These are phyloP conservation scores for Penicillium simplicissimum DNA, from an alignment of 495 filamentous ascomycete species.

Conservation along the genomic window DNA sequence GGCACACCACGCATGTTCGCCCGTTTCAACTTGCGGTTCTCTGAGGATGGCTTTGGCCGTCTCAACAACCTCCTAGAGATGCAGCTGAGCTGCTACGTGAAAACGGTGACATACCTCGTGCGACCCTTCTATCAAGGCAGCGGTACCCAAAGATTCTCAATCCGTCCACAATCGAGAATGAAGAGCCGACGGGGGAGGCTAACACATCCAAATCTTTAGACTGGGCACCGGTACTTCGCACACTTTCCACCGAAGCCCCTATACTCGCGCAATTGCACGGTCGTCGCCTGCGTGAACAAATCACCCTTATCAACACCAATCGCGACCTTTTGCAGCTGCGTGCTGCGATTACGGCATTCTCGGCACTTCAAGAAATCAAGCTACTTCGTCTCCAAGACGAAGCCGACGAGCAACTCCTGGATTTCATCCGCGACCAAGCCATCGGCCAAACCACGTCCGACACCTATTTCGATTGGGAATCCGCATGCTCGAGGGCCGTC, in stretches of 20 bases:
- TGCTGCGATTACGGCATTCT: slow-evolving; percentile 58
- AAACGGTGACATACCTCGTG: slow-evolving; percentile 71
- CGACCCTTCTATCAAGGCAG: slow-evolving; percentile 64
- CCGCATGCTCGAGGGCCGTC: slow-evolving; percentile 63
- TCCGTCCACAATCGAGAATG: slow-evolving; percentile 2
- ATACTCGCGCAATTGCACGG: slow-evolving; percentile 32
- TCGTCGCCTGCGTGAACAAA: slow-evolving; percentile 38
- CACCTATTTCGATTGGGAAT: slow-evolving; percentile 58
- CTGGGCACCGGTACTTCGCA: slow-evolving; percentile 32
- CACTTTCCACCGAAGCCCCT: slow-evolving; percentile 20
- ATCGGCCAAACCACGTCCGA: slow-evolving; percentile 3
- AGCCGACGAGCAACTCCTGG: slow-evolving; percentile 53
- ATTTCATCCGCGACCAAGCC: slow-evolving; percentile 34
- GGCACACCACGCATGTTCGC: slow-evolving; percentile 61
- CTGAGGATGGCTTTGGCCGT: slow-evolving; percentile 54
- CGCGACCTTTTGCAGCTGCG: slow-evolving; percentile 46
- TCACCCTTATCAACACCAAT: slow-evolving; percentile 26
- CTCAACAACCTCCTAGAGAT: slow-evolving; percentile 51
- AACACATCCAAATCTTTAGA: slow-evolving; percentile 26
- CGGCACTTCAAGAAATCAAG: slow-evolving; percentile 63
- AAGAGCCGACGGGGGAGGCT: slow-evolving; percentile 16
- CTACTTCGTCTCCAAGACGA: slow-evolving; percentile 63
- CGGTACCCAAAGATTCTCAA: slow-evolving; percentile 40
- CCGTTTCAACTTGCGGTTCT: slow-evolving; percentile 62
- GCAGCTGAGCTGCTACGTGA: slow-evolving; percentile 62